These are phyloP conservation scores for Boletus patriciae DNA, from an alignment of 768 basidiomycete species.

Conservation along the genomic window DNA sequence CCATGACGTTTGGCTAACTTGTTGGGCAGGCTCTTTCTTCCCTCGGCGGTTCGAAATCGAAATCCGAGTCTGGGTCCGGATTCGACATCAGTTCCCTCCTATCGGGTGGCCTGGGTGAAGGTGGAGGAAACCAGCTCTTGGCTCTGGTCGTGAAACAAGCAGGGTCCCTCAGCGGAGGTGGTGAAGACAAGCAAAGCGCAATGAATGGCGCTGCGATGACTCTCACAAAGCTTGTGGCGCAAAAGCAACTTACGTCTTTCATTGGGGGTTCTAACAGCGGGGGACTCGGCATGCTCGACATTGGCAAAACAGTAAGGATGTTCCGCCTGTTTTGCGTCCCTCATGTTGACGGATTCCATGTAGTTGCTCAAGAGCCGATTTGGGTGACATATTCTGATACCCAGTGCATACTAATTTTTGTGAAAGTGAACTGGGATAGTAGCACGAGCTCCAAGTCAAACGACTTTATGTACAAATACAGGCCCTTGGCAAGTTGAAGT, in stretches of 20 bases:
- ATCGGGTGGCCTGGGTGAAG: conserved; percentile 39
- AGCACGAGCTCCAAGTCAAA: background rate
- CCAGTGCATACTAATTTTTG: background rate
- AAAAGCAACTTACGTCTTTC: conserved; percentile 47
- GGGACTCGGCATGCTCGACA: conserved; percentile 59
- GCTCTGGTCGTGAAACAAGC: conserved; percentile 86
- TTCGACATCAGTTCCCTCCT: conserved; percentile 25
- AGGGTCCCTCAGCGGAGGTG: conserved; percentile 58
- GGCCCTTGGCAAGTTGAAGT: no score
- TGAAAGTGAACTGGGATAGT: background rate
- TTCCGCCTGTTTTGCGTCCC: background rate
- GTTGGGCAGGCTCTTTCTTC: conserved; percentile 21
- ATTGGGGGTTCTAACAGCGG: conserved; percentile 68
- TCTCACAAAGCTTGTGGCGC: conserved; percentile 78
- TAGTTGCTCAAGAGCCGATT: conserved; percentile 20
- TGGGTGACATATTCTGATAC: conserved; percentile 1
- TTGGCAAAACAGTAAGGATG: conserved; percentile 45
- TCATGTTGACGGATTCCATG: background rate
- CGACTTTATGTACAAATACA: background rate
- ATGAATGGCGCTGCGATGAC: conserved; percentile 86
- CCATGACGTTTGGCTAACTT: conserved; percentile 3
- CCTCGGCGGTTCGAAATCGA: background rate
- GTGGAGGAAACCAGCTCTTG: conserved; percentile 64
- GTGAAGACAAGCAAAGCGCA: conserved; percentile 73
- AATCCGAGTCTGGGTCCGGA: conserved; percentile 40